phyloP scores from a whole-genome alignment of 768 basidiomycete genomes.

The Ramaria sp. region DNA sequence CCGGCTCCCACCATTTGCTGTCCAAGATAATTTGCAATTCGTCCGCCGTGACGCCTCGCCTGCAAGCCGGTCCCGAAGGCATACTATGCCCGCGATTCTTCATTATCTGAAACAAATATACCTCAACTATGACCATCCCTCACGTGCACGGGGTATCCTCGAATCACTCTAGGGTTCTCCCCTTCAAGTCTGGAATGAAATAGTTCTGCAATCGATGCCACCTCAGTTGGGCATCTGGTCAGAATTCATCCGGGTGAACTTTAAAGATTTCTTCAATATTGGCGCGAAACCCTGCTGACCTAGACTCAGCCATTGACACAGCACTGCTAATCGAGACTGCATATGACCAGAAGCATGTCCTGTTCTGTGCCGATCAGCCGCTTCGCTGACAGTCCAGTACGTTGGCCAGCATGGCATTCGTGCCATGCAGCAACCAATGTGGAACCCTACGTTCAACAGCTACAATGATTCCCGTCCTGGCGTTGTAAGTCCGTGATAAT shows the following conservation, averaged over 20 bases:
- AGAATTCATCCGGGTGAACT: not conserved
- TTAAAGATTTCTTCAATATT: not conserved
- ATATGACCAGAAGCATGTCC: not conserved
- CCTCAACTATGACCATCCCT: not conserved
- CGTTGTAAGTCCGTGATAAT: too few relatives aligned
- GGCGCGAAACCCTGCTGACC: not conserved
- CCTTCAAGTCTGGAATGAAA: not conserved
- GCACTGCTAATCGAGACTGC: not conserved
- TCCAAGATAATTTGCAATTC: not conserved
- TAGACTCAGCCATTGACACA: not conserved
- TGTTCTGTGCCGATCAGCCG: not conserved
- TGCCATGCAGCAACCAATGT: too few relatives aligned
- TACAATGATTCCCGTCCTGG: too few relatives aligned
- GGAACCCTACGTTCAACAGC: too few relatives aligned
- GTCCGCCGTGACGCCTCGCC: not conserved
- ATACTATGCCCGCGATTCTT: not conserved
- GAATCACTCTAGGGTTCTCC: not conserved
- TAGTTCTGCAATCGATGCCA: not conserved
- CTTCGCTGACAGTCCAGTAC: not conserved
- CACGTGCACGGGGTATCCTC: conserved; percentile 10
- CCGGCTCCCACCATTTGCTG: not conserved
- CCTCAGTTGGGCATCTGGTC: not conserved
- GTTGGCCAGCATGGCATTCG: not conserved
- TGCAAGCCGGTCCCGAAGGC: not conserved
- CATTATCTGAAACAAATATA: not conserved